These are phyloP conservation scores for Coemansia sp. DNA, from an alignment of 192 early-diverging fungal species.

Conservation along the genomic window DNA sequence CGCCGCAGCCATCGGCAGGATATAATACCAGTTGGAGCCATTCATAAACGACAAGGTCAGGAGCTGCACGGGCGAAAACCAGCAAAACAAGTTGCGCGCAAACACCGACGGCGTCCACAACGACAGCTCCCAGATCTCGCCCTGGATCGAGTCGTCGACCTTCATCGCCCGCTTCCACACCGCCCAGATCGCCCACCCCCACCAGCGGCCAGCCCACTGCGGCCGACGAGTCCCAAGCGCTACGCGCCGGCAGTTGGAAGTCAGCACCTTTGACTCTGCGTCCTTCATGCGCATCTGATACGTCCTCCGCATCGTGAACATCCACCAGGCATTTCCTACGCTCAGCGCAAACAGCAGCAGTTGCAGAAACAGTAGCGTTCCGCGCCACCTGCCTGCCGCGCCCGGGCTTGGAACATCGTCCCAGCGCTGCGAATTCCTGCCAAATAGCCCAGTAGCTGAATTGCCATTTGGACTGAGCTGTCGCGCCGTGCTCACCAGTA, in stretches of 20 bases:
- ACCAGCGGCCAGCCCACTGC: conserved; percentile 36
- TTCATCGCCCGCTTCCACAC: conserved; percentile 36
- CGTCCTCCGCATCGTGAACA: conserved; percentile 30
- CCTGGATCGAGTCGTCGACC: conserved; percentile 40
- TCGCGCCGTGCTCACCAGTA: conserved; percentile 29
- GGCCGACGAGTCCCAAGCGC: conserved; percentile 36
- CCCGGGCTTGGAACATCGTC: neutral
- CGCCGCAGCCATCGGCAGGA: conserved; percentile 57
- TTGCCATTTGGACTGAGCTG: conserved; percentile 17
- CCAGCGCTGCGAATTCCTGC: conserved; percentile 3
- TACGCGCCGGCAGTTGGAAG: conserved; percentile 39
- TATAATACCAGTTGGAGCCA: conserved; percentile 60
- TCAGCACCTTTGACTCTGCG: conserved; percentile 4
- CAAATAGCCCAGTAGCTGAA: neutral
- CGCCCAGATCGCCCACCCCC: conserved; percentile 29
- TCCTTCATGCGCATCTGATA: conserved; percentile 52
- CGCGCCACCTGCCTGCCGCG: conserved; percentile 6
- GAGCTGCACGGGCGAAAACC: conserved; percentile 67
- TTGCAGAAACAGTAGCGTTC: conserved; percentile 24
- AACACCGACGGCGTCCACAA: conserved; percentile 54
- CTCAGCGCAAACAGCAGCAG: conserved; percentile 30
- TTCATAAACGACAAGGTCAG: conserved; percentile 58
- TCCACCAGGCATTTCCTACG: conserved; percentile 37
- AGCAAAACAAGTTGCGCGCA: conserved; percentile 58
- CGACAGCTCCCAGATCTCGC: conserved; percentile 56